These are phyloP conservation scores for Puccinellia tenuiflora DNA, from an alignment of 176 grass and related monocot genomes.

Conservation along the genomic window DNA sequence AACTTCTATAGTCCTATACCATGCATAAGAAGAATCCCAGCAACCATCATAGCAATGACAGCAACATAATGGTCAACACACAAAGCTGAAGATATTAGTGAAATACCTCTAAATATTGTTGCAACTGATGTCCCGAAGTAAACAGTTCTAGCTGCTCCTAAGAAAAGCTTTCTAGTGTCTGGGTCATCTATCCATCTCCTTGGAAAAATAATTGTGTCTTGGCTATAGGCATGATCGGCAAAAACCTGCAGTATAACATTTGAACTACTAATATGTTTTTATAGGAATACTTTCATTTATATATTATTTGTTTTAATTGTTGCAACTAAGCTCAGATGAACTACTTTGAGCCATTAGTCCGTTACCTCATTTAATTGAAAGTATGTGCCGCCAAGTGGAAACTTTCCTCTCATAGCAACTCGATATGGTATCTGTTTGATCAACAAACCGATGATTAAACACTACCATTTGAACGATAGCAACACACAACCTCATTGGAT, in stretches of 20 bases:
- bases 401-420: constrained; percentile 71
- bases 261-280: not conserved
- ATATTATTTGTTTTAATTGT: not conserved
- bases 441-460: not conserved
- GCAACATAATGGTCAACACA: not conserved
- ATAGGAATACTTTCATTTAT: not conserved
- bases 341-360: too few relatives aligned
- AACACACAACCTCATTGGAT: too few relatives aligned
- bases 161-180: constrained; percentile 59
- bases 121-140: constrained; percentile 65
- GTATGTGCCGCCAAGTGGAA: constrained; percentile 75
- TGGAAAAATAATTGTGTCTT: constrained; percentile 42
- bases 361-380: constrained; percentile 87
- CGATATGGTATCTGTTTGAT: constrained; percentile 59
- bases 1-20: not conserved
- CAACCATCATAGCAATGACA: not conserved
- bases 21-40: not conserved
- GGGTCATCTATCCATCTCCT: constrained; percentile 59
- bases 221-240: constrained; percentile 59
- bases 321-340: not conserved
- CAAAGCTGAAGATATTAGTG: not conserved
- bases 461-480: too few relatives aligned
- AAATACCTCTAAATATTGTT: constrained; percentile 66
- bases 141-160: constrained; percentile 26
- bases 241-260: constrained; percentile 46